phyloP scores from a whole-genome alignment of 2,329 filamentous ascomycete genomes.

The Oidium heveae region DNA sequence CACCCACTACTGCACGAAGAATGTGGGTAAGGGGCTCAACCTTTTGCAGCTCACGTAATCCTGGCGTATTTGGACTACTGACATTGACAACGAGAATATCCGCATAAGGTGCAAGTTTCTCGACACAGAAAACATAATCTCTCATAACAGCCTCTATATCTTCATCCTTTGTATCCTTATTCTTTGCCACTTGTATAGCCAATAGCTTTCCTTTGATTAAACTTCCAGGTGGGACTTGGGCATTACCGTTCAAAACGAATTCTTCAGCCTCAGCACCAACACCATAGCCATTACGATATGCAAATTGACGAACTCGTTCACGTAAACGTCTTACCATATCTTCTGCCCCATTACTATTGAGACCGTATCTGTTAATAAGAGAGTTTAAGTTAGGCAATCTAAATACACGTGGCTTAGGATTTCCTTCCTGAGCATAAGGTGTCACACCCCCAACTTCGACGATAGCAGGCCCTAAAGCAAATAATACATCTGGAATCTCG shows the following conservation, averaged over 20 bases:
- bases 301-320: slow-evolving; percentile 54
- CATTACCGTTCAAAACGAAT: slow-evolving; percentile 51
- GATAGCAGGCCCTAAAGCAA: slow-evolving; percentile 61
- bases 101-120: slow-evolving; percentile 60
- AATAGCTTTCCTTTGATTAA: slow-evolving; percentile 52
- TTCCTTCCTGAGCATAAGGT: slow-evolving; percentile 65
- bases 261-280: slow-evolving; percentile 35
- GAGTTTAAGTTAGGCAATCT: slow-evolving; percentile 61
- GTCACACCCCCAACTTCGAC: slow-evolving; percentile 88
- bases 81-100: slow-evolving; percentile 97
- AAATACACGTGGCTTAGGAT: slow-evolving; percentile 71
- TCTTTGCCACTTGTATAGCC: slow-evolving; percentile 88
- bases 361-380: slow-evolving; percentile 83
- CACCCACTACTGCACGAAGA: slow-evolving; percentile 56
- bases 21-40: slow-evolving; percentile 61
- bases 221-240: slow-evolving; percentile 59
- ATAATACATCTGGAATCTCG: slow-evolving; percentile 62
- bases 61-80: slow-evolving; percentile 86
- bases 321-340: slow-evolving; percentile 57
- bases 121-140: slow-evolving; percentile 75
- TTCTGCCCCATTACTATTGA: slow-evolving; percentile 81
- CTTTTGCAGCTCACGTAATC: slow-evolving; percentile 66
- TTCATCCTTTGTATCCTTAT: slow-evolving; percentile 67
- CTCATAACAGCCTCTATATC: slow-evolving; percentile 62
- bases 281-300: slow-evolving; percentile 42